These are phyloP conservation scores for Ceratobasidium sp. DNA, from an alignment of 1,284 basidiomycete genomes.

Conservation along the genomic window DNA sequence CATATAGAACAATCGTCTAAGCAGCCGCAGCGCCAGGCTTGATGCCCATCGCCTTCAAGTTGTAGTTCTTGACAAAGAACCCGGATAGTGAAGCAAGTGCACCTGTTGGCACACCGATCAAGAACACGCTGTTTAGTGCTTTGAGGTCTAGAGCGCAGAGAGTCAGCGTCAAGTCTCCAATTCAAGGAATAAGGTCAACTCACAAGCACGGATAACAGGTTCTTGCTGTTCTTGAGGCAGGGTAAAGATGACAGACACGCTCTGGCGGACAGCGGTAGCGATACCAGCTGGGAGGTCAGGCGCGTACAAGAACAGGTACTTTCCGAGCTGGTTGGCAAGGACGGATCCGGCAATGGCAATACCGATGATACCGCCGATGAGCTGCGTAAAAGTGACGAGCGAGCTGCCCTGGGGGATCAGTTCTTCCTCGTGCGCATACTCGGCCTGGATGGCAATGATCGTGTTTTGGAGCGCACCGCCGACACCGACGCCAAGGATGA, in stretches of 20 bases:
- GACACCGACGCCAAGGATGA: slow-evolving; percentile 56
- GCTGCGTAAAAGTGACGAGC: slow-evolving; percentile 59
- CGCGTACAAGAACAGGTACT: slow-evolving; percentile 52
- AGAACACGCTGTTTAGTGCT: slow-evolving; percentile 54
- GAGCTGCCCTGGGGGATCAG: slow-evolving; percentile 54
- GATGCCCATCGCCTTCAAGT: slow-evolving; percentile 56
- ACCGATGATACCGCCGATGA: slow-evolving; percentile 51
- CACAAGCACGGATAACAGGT: slow-evolving; percentile 59
- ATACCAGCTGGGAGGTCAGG: slow-evolving; percentile 50
- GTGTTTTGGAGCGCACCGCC: slow-evolving; percentile 54
- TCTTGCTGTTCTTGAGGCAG: slow-evolving; percentile 54
- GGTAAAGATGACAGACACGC: slow-evolving; percentile 49
- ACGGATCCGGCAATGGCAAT: slow-evolving; percentile 59
- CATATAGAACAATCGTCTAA: neutral
- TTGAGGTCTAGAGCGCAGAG: slow-evolving; percentile 32
- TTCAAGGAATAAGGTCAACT: slow-evolving; percentile 53
- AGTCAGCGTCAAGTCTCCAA: slow-evolving; percentile 52
- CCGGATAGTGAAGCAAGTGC: slow-evolving; percentile 56
- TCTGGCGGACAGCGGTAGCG: slow-evolving; percentile 49
- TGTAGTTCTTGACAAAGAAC: slow-evolving; percentile 55
- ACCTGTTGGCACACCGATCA: slow-evolving; percentile 60
- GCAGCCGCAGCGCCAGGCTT: slow-evolving; percentile 49
- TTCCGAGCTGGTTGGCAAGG: slow-evolving; percentile 53
- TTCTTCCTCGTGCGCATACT: slow-evolving; percentile 55
- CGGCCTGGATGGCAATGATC: slow-evolving; percentile 61